Conservation (phyloP, 2,329 filamentous ascomycete species). For the Mycosphaerelloides madeirae region DNA sequence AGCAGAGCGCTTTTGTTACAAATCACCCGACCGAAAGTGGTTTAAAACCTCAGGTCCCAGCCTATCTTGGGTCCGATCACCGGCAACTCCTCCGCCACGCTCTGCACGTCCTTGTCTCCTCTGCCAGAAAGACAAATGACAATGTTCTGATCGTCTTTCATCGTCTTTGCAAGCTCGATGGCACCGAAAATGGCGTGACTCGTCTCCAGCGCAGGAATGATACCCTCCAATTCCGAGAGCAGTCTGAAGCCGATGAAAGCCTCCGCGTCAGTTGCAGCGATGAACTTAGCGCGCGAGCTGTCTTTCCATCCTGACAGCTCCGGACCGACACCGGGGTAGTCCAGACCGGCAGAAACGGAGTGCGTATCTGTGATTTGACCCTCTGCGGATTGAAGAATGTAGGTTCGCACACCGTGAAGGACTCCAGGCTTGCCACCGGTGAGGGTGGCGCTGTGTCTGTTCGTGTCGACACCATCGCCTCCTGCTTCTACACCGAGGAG, state of each 20-base stretch:
- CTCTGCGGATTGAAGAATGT: slow-evolving; percentile 86
- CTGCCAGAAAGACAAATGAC: slow-evolving; percentile 91
- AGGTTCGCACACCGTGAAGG: slow-evolving; percentile 91
- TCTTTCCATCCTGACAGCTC: slow-evolving; percentile 95
- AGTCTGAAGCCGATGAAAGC: slow-evolving; percentile 83
- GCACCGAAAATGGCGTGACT: slow-evolving; percentile 89
- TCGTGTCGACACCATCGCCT: slow-evolving; percentile 84
- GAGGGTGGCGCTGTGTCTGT: slow-evolving; percentile 81
- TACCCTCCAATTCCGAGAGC: slow-evolving; percentile 84
- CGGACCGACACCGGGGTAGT: slow-evolving; percentile 94
- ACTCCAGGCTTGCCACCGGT: slow-evolving; percentile 85
- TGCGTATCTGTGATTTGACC: slow-evolving; percentile 95
- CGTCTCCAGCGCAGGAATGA: slow-evolving; percentile 92
- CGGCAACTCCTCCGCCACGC: slow-evolving; percentile 89
- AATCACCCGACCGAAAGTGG: neutral
- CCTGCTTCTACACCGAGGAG: slow-evolving; percentile 92
- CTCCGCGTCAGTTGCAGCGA: slow-evolving; percentile 86
- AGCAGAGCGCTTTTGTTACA: too few species aligned
- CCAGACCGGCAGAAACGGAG: slow-evolving; percentile 90
- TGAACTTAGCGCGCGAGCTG: slow-evolving; percentile 74
- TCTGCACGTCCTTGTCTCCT: slow-evolving; percentile 98
- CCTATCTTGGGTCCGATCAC: slow-evolving; percentile 82
- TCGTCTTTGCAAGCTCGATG: slow-evolving; percentile 84
- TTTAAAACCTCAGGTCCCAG: slow-evolving; percentile 56
- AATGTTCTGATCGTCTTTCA: slow-evolving; percentile 81